A percentile compares a stretch with the other conserved stretches of the same genome.
These are phyloP conservation scores for Wickerhamiella domercqiae DNA, from an alignment of 805 yeast genomes.

Conservation along the genomic window DNA sequence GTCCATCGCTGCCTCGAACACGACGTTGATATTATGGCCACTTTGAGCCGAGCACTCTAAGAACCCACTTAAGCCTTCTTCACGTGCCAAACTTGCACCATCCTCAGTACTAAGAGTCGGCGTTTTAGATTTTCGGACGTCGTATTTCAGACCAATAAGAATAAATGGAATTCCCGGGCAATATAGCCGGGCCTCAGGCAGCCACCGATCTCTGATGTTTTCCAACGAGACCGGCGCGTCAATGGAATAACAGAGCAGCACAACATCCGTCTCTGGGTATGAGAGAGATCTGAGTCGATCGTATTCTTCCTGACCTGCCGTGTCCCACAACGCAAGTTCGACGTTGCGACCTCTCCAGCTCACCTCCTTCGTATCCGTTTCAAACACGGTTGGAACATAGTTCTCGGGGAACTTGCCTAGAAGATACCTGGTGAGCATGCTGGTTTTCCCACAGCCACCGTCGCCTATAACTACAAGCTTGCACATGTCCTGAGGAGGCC, in stretches of 20 bases:
- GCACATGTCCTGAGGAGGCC: too few relatives aligned
- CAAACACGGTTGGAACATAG: conserved; percentile 74
- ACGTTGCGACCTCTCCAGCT: conserved; percentile 34
- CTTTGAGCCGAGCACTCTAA: conserved; percentile 67
- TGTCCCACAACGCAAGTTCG: conserved; percentile 72
- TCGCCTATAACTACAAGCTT: conserved; percentile 79
- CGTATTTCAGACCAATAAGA: conserved; percentile 72
- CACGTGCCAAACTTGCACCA: conserved; percentile 39
- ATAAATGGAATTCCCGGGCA: conserved; percentile 68
- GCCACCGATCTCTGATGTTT: conserved; percentile 71
- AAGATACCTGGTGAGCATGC: conserved; percentile 49
- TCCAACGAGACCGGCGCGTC: conserved; percentile 47
- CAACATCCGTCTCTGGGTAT: conserved; percentile 63
- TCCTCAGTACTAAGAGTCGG: not conserved
- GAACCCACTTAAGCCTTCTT: conserved; percentile 55
- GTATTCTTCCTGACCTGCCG: conserved; percentile 83
- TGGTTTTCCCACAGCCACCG: conserved; percentile 85
- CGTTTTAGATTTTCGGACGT: conserved; percentile 28
- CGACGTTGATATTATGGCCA: conserved; percentile 47
- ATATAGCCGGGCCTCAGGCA: conserved; percentile 69
- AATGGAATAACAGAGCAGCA: conserved; percentile 62
- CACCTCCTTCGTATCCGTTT: conserved; percentile 52
- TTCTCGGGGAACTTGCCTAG: conserved; percentile 54
- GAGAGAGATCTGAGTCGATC: conserved; percentile 64
- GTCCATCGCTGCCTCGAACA: conserved; percentile 50